Evolutionary conservation across 164 flowering plant species (phyloP), one percentile per base, ranked within the genome.

Genomic region (Annona squamosa): DNA sequence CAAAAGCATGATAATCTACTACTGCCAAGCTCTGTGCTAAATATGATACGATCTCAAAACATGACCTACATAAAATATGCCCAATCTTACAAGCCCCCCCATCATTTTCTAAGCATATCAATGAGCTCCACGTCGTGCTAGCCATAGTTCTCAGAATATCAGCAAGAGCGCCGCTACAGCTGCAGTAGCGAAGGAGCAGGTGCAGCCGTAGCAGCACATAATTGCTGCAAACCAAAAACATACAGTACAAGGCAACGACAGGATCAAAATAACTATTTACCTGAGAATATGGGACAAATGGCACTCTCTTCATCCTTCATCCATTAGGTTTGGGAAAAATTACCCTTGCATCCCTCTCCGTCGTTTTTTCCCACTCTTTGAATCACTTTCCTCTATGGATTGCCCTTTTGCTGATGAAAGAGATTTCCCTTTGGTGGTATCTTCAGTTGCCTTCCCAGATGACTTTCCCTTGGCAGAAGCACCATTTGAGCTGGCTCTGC

Each of bases 281-380:
- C 68, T 42, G 48, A 44, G 68, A 43, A 64, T 19, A 41, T 41
- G 42, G 9, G 67, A 26, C 37, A 26, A 10, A 66, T 43, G 19
- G 46, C 16, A 66, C 13, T 37, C 4, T 17, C n/a, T 19, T 37
- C 37, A 19, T 6, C 16, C 65, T n/a, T 63, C 46, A 66, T 44
- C 2, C 18, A 17, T 66, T 44, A 66, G 68, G 43, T 41, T 47
- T 67, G 13, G 69, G 44, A n/a, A 13, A 37, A 67, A 17, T 42
- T 42, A 67, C 3, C 17, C n/a, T 16, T 4, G 69, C 46, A 67
- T 46, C 41, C 57, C 67, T 66, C 77, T 79, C 73, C 84, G 81
- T 41, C 86, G 82, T 80, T 88, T 90, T 75, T 83, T 85, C 52
- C 81, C 87, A 48, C 81, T 52, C 69, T 83, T 87, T 17, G 73